Base-by-base conservation (phyloP, 768 basidiomycete species). In the Dentipellis sp. region DNA sequence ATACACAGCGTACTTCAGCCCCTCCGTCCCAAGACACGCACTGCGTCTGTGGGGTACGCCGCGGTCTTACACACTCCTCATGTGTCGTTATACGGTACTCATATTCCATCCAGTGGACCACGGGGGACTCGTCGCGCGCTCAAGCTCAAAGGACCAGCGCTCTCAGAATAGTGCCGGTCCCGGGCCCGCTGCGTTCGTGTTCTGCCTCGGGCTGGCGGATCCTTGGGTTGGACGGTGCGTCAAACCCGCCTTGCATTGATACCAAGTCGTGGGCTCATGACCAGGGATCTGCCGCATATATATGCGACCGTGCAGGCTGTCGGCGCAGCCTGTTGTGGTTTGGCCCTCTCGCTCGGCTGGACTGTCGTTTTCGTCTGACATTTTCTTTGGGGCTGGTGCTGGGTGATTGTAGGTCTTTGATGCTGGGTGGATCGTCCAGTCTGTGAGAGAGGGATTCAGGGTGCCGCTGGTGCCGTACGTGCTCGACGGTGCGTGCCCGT, bases 1-100 rank as follows among this genome's bases (percentile, higher is more conserved):
- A n/a, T n/a, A n/a, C n/a, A 29, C 51, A 59, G 58, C 58, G 14
- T 56, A 19, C 56, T 56, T 59, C 42, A 56, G 55, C 34, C 45
- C 55, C 35, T 46, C 58, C 14, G 55, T 59, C 38, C 38, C 50
- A 4, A 35, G 19, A 10, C 14, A 16, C 12, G 23, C 42, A 21
- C 34, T 45, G 14, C 39, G 39, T 10, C 4, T 36, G 12, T 59
- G 58, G 58, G 47, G 58, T 59, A 34, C 19, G 8, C 10, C 12
- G 11, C 47, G 16, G 10, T 17, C 3, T 45, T 16, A 8, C 23
- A 14, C 16, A 10, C 17, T 36, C 38, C n/a, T 19, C 40, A 10
- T 19, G 3, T 21, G 10, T 22, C 14, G 17, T 3, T 48, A 35
- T 48, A n/a, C 49, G 16, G 16, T 36, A 46, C 11, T 9, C 16